A percentile compares a stretch with the other conserved stretches of the same genome.
These are phyloP conservation scores for Cytospora chrysosperma DNA, from an alignment of 2,329 filamentous ascomycete species.

Conservation along the genomic window DNA sequence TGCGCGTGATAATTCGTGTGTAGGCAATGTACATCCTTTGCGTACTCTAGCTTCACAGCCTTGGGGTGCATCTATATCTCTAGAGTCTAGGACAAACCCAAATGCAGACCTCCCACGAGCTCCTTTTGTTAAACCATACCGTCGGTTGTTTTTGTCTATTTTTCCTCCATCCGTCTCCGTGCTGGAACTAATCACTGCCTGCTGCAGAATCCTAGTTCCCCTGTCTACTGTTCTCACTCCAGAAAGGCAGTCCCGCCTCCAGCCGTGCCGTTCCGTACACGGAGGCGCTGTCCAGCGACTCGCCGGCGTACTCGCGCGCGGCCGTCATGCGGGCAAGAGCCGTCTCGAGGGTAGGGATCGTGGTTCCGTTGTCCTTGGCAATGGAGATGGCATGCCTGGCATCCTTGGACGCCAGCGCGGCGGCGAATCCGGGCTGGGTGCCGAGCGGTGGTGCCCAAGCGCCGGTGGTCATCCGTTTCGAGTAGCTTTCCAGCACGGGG, in stretches of 20 bases:
- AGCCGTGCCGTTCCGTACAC: slow-evolving; percentile 47
- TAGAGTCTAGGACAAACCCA: neutral
- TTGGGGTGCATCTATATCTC: neutral
- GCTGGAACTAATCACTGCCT: neutral
- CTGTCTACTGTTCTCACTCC: slow-evolving; percentile 4
- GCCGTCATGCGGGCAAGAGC: slow-evolving; percentile 42
- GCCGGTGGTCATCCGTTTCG: slow-evolving; percentile 37
- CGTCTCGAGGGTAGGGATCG: slow-evolving; percentile 41
- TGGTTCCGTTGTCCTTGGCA: slow-evolving; percentile 40
- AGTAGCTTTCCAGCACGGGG: slow-evolving; percentile 37
- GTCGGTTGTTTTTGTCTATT: too few relatives aligned
- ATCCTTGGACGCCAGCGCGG: slow-evolving; percentile 52
- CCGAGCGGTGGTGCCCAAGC: slow-evolving; percentile 36
- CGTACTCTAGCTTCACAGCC: neutral
- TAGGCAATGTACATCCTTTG: neutral
- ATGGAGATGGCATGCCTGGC: slow-evolving; percentile 47
- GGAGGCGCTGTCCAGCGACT: slow-evolving; percentile 47
- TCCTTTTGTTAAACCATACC: neutral
- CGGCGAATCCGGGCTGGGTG: slow-evolving; percentile 44
- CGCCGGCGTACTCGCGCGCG: slow-evolving; percentile 36
- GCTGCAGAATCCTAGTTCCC: neutral
- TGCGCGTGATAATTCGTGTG: too few relatives aligned
- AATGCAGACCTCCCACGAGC: neutral
- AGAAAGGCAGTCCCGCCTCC: slow-evolving; percentile 43
- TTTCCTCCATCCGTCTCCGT: neutral